A percentile compares a stretch with the other conserved stretches of the same genome.
Conservation (phyloP, 2,329 filamentous ascomycete species). For the Ophiocordyceps camponoti-saundersi region DNA sequence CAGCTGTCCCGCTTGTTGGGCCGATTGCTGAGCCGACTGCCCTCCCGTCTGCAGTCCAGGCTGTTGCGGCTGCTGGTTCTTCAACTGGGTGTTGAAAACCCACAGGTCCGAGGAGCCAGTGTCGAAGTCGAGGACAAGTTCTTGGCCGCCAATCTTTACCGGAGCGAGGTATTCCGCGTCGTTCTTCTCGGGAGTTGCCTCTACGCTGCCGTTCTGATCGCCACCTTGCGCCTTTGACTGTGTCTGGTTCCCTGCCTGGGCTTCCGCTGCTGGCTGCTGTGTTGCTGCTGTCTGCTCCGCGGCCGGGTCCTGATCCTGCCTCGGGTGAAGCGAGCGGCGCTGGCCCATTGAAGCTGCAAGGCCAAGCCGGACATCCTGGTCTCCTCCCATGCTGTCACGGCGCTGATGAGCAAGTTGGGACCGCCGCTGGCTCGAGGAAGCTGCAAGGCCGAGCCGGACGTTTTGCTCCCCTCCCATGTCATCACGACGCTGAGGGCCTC, state of each 20-base stretch:
- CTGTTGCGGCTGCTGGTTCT: slow-evolving; percentile 8
- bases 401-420: not conserved
- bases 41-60: slow-evolving; percentile 8
- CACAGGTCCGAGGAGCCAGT: slow-evolving; percentile 63
- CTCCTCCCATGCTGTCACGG: not conserved
- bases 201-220: slow-evolving; percentile 32
- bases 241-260: not conserved
- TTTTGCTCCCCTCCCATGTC: not conserved
- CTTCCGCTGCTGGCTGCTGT: not conserved
- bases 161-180: slow-evolving; percentile 53
- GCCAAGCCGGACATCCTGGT: not conserved
- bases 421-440: not conserved
- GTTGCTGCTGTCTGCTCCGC: not conserved
- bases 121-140: slow-evolving; percentile 54
- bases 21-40: slow-evolving; percentile 11
- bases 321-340: not conserved
- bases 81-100: slow-evolving; percentile 49
- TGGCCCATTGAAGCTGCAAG: not conserved
- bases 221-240: not conserved
- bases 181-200: slow-evolving; percentile 42
- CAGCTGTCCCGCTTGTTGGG: not conserved
- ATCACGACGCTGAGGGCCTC: not conserved
- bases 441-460: not conserved
- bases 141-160: slow-evolving; percentile 53
- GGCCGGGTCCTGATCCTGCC: not conserved